Base-by-base conservation (phyloP, 2,329 filamentous ascomycete species). In the Exophiala sp. region DNA sequence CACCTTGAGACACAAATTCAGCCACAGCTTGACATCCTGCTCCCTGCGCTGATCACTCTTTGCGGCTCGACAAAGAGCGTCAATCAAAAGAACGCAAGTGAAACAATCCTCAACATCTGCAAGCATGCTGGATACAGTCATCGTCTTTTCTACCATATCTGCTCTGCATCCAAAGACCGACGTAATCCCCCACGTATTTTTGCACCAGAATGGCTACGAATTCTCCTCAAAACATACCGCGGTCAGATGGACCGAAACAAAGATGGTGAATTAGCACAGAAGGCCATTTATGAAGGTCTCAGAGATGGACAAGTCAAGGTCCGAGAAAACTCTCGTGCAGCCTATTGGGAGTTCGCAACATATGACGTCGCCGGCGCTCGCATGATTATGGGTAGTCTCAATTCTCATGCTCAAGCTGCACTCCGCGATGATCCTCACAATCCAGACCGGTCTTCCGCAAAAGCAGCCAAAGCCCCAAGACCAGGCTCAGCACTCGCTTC, bases 51-150 rank as follows among this genome's bases (percentile, higher is more conserved):
- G 63, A 84, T 97, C 74, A 96, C 96, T 72, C 82, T 96, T 59
- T 91, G 87, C 61, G 89, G 86, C 8, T 86, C 85, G 20, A 95
- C 92, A 44, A 99, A 99, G 72, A 95, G 95, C 70, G 96, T 99
- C 62, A 85, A 83, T 53, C 90, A 90, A 0, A 86, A 95, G 65
- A 86, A 88, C 60, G 92, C 89, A 48, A 91, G 95, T 66, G 70
- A 76, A 12, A 89, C 88, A 0, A 85, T 96, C n/a, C 86, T 94
- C 61, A 83, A 79, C 16, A 85, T 99, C 48, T 81, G 97, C 59
- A 82, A 84, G 58, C 85, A 87, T 63, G 87, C 87, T 29, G 86
- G 91, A 0, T 97, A 92, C 72, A 91, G 81, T 58, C 76, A 79
- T 55, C 86, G 91, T 24, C 79, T 96, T 58, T 81, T 96, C 78